Base-by-base conservation (phyloP, 257 asterid species). In the Thymus mandschuricus region DNA sequence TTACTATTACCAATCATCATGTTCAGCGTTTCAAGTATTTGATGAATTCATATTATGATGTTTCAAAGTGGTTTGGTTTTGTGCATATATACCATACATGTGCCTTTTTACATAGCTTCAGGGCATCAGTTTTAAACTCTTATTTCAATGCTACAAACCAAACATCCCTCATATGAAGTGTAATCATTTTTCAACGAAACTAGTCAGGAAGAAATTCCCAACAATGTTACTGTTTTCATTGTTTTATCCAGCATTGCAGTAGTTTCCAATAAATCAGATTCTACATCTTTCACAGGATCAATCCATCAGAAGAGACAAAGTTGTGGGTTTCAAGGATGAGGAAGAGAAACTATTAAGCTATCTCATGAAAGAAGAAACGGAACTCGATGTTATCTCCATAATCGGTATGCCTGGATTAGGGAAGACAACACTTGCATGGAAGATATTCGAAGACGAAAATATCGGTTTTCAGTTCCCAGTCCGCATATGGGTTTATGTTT, bases 401-500 rank as follows among this genome's bases (percentile, higher is more conserved):
- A 69, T 81, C 15, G 86, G 86, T 1, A 81, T 81, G 86, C 77
- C 86, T 6, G 86, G 83, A 0, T 75, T 81, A 34, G 86, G 83
- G 12, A 81, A 81, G 72, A 78, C 86, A 28, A 81, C 86, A 10
- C 48, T 81, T 10, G 86, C 86, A 8, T 59, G 70, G 46, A 78
- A 74, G 71, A 57, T 81, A 6, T 71, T 13, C 33, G 59, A 54
- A 21, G 57, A 52, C 27, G 44, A 64, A 1, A 0, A 57, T 0
- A 64, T 78, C 46, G 30, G 65, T 1, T 71, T 6, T 8, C 64
- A 71, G 7, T 81, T 81, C 69, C 79, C 78, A 10, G 28, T 38
- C 12, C 79, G 81, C 12, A 63, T 78, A 12, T 81, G 81, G 86
- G 73, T 75, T 54, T 52, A 75, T 7, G 75, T 79, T 11, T 75